Evolutionary conservation across 305 asterid genomes (phyloP), one percentile per base, ranked within the genome.

Genomic region (Fraxinus latifolia): DNA sequence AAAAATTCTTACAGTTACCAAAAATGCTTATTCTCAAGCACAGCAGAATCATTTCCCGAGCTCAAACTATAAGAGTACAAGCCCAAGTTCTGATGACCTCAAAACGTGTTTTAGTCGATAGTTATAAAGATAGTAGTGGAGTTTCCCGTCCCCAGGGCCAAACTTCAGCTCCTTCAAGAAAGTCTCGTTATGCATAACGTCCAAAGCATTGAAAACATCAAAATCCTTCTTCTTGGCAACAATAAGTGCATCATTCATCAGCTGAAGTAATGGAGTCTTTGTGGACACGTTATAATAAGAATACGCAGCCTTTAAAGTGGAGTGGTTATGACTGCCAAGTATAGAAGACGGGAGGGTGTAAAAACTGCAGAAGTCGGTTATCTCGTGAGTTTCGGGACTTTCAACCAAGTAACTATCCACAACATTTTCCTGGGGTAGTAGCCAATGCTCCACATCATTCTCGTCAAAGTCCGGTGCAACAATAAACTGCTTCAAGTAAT

Each of bases 91-190:
- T 32, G 90, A 85, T 62, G 91, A 81, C 74, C 86, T 81, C 33
- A 86, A 33, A 60, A 83, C 86, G 76, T 81, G 87, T 21, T 47
- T 85, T 67, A 88, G 55, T 53, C 90, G 83, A 44, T 88, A 88
- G 83, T 86, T 88, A 85, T 88, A 88, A n/a, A 88, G 85, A 79
- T 88, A 88, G 80, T 88, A 88, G 83, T 88, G 84, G 31, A 88
- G 90, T 19, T 86, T 84, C 74, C 89, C 91, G 17, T 88, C 88
- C 14, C 91, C 91, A 3, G 84, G 89, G 32, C 88, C 90, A 80
- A 88, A 88, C 84, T 88, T 88, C 25, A 88, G 91, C 76, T 86
- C 91, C 82, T 87, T 87, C 82, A 88, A 78, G 87, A 88, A 88
- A 74, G 83, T 77, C 70, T 79, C 87, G 6, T 88, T 88, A 17